Conservation (phyloP, 768 basidiomycete species). For the Mycena alexandri region DNA sequence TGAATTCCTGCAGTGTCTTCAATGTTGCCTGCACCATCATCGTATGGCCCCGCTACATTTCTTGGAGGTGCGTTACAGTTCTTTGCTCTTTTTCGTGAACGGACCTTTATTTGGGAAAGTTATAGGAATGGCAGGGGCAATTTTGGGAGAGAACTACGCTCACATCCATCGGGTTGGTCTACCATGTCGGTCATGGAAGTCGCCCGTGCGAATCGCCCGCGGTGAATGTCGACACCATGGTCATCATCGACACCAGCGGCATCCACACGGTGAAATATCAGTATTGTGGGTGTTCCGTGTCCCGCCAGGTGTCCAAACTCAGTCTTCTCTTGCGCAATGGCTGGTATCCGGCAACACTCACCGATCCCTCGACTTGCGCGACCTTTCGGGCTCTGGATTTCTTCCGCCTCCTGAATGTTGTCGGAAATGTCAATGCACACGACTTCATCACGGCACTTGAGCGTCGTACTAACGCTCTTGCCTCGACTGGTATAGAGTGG, state of each 20-base stretch:
- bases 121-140: constrained; percentile 31
- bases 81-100: no score
- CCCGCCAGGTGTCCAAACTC: neutral
- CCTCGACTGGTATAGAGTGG: neutral
- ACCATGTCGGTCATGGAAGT: constrained; percentile 31
- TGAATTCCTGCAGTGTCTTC: constrained; percentile 4
- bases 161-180: constrained; percentile 11
- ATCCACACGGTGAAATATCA: neutral
- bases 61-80: neutral
- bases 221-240: neutral
- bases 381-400: constrained; percentile 1
- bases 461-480: neutral
- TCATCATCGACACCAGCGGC: neutral
- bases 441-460: neutral
- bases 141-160: constrained; percentile 20
- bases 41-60: neutral
- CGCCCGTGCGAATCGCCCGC: neutral
- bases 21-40: neutral
- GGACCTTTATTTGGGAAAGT: no score
- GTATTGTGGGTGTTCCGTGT: neutral
- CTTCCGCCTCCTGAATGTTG: constrained; percentile 5
- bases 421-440: constrained; percentile 5
- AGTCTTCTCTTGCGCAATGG: neutral
- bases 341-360: constrained; percentile 8
- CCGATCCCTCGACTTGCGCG: neutral